Base-by-base conservation (phyloP, 139 green algal genomes). In the Haematococcus sp. region DNA sequence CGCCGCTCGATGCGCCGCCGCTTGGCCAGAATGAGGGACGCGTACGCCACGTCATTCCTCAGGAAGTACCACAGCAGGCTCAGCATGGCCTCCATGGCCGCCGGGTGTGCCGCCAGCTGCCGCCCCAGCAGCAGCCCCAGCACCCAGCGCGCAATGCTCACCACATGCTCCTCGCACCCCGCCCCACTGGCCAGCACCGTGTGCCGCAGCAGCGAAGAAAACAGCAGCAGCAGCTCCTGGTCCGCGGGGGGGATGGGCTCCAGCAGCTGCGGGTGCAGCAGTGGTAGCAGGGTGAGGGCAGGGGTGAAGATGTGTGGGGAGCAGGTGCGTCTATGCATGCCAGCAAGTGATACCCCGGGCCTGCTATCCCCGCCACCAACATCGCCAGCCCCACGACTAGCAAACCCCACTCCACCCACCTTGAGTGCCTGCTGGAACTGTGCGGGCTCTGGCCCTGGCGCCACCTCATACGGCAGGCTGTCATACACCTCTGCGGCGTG, bases 221-320 rank as follows among this genome's bases (percentile, higher is more conserved):
- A 81, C 54, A 83, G 66, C 63, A 86, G 77, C 59, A 84, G 71
- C 74, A 88, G 63, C 61, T 88, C 83, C 35, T 76, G 71, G 68
- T 88, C 83, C 22, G 59, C 51, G 4, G 77, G 59, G n/a, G 59
- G n/a, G 44, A 88, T 34, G 3, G 76, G 52, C 60, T 65, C 61
- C 46, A 83, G 40, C 23, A 72, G 33, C 23, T 77, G 33, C 40
- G 58, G 13, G 54, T 61, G 54, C 16, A 23, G 4, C 4, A 20
- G 16, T 15, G 54, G 22, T 20, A 28, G 54, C 54, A 23, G 27
- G 16, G 16, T n/a, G 54, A 28, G 54, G 22, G 16, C 11, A 23
- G 13, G 16, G 27, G 54, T 61, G 54, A 28, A 23, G 11, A 23
- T 28, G 54, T 28, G 54, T 28, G 54, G 11, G 54, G 54, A 28